These are phyloP conservation scores for Pichia sp. DNA, from an alignment of 1,139 yeast species.

Conservation along the genomic window DNA sequence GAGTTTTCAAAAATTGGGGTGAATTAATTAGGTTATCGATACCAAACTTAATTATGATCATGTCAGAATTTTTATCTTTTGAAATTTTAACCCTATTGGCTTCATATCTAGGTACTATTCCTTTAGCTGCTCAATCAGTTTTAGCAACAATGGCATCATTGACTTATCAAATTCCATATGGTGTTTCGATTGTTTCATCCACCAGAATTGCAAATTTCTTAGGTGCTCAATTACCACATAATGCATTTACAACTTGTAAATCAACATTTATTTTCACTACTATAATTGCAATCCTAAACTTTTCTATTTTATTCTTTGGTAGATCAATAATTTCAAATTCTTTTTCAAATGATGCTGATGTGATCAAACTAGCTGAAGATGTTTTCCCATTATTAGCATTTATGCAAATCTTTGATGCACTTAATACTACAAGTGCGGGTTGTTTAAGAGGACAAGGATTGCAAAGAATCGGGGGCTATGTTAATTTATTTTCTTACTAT, in stretches of 20 bases:
- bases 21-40: conserved; percentile 43
- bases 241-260: conserved; percentile 42
- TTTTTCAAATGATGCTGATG: conserved; percentile 32
- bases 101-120: conserved; percentile 47
- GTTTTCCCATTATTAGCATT: conserved; percentile 49
- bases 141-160: conserved; percentile 50
- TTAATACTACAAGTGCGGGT: conserved; percentile 56
- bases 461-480: conserved; percentile 53
- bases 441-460: conserved; percentile 56
- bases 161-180: conserved; percentile 47
- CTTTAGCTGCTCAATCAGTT: conserved; percentile 53
- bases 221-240: conserved; percentile 45
- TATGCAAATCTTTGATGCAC: conserved; percentile 51
- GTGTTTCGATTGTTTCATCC: conserved; percentile 54
- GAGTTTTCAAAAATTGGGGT: conserved; percentile 41
- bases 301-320: conserved; percentile 35
- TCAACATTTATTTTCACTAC: conserved; percentile 43
- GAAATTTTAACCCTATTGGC: conserved; percentile 52
- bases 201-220: conserved; percentile 54
- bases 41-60: conserved; percentile 54
- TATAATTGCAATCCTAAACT: conserved; percentile 37
- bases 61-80: conserved; percentile 53
- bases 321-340: conserved; percentile 28
- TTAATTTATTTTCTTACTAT: conserved; percentile 47
- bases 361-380: conserved; percentile 35